A percentile compares a stretch with the other conserved stretches of the same genome.
These are phyloP conservation scores for Plantago major DNA, from an alignment of 257 asterid species.

Conservation along the genomic window DNA sequence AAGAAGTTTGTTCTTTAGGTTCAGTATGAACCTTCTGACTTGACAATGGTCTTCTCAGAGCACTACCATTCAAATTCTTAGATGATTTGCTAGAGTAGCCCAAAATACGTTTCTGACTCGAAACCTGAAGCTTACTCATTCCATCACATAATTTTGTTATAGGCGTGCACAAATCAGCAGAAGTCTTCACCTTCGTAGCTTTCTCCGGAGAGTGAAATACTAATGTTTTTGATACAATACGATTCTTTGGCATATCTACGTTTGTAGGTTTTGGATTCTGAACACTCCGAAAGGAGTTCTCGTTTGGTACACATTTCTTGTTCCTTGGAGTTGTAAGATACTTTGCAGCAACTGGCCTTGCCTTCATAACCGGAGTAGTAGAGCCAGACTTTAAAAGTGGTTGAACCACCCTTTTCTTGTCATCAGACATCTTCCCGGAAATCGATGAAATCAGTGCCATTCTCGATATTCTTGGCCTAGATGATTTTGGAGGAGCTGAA, in stretches of 20 bases:
- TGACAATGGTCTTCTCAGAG: conserved; percentile 23
- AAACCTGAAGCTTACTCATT: conserved; percentile 66
- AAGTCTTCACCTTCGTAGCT: conserved; percentile 42
- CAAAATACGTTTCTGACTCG: conserved; percentile 49
- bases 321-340: conserved; percentile 89
- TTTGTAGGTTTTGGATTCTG: conserved; percentile 46
- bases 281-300: conserved; percentile 61
- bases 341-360: conserved; percentile 75
- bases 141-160: conserved; percentile 55
- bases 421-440: conserved; percentile 44
- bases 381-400: conserved; percentile 34
- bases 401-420: conserved; percentile 31
- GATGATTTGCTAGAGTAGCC: conserved; percentile 32
- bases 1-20: conserved; percentile 22
- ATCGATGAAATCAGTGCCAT: conserved; percentile 53
- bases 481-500: conserved; percentile 83
- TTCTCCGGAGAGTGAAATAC: conserved; percentile 72
- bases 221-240: conserved; percentile 59
- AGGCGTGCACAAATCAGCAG: conserved; percentile 54
- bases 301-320: conserved; percentile 39
- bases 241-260: conserved; percentile 36
- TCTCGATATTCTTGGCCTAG: conserved; percentile 56
- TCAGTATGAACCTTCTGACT: conserved; percentile 31
- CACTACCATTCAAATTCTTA: conserved; percentile 26
- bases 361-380: conserved; percentile 65